Conservation (phyloP, 192 early-diverging fungal species). For the Coemansia erecta region DNA sequence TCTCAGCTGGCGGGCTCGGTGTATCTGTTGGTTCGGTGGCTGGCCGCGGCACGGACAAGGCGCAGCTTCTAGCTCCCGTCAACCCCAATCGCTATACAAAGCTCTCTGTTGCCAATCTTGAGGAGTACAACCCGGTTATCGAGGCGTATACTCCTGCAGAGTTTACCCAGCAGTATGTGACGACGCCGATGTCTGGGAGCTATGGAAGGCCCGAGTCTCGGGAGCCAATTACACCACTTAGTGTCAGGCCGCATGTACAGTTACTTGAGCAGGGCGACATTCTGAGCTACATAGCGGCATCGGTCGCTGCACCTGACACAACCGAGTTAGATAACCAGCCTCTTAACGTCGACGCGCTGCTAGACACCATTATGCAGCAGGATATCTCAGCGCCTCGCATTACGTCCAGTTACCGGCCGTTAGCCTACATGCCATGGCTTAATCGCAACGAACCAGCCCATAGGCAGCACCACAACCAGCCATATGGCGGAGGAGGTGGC, state of each 20-base stretch:
- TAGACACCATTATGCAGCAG: conserved; percentile 22
- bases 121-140: conserved; percentile 30
- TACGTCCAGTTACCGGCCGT: conserved; percentile 36
- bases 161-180: not conserved
- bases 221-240: not conserved
- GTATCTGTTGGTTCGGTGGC: conserved; percentile 37
- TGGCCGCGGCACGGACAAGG: conserved; percentile 30
- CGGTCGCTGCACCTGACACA: conserved; percentile 23
- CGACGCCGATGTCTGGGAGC: conserved; percentile 2
- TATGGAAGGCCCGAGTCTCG: not conserved
- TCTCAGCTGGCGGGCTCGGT: conserved; percentile 4
- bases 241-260: not conserved
- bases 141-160: conserved; percentile 23
- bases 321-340: conserved; percentile 14
- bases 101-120: conserved; percentile 12
- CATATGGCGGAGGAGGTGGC: not conserved
- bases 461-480: not conserved
- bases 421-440: conserved; percentile 41
- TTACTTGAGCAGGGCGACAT: conserved; percentile 45
- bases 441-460: conserved; percentile 11
- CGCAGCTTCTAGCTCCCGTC: conserved; percentile 34
- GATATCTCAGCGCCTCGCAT: not conserved
- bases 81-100: conserved; percentile 28
- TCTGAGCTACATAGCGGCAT: conserved; percentile 41
- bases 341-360: conserved; percentile 28